phyloP scores from a whole-genome alignment of 1,284 basidiomycete genomes.

The Tremellales sp. region DNA sequence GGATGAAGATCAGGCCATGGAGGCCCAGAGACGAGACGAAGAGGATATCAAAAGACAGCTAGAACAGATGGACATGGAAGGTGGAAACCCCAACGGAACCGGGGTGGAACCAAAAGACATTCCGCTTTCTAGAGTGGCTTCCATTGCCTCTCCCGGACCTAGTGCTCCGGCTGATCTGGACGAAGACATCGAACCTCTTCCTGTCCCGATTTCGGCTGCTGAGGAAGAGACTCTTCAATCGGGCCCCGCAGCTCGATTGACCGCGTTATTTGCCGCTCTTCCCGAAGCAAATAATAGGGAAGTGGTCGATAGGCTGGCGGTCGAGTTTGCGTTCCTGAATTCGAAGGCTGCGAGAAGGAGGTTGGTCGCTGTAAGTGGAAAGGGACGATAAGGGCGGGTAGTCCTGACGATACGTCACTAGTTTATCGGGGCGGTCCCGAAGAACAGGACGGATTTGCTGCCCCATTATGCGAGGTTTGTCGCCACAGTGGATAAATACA shows the following conservation, averaged over 20 bases:
- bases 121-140: constrained; percentile 32
- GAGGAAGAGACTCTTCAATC: constrained; percentile 52
- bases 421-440: constrained; percentile 81
- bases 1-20: constrained; percentile 27
- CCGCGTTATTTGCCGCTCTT: constrained; percentile 84
- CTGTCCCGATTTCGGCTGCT: constrained; percentile 19
- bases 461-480: constrained; percentile 90
- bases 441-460: constrained; percentile 82
- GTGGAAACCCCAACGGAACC: not conserved
- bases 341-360: constrained; percentile 91
- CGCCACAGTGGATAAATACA: constrained; percentile 82
- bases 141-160: constrained; percentile 53
- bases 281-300: constrained; percentile 90
- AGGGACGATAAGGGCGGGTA: not conserved
- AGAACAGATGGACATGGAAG: constrained; percentile 38
- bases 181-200: constrained; percentile 42
- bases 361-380: constrained; percentile 65
- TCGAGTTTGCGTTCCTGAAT: constrained; percentile 94
- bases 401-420: constrained; percentile 40
- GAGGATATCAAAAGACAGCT: constrained; percentile 52
- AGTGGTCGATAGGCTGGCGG: constrained; percentile 86
- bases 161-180: constrained; percentile 44
- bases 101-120: constrained; percentile 56
- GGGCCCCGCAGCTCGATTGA: constrained; percentile 88
- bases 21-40: constrained; percentile 48